phyloP scores from a whole-genome alignment of 1,284 basidiomycete species.

The Ceraceosorus guamensis region DNA sequence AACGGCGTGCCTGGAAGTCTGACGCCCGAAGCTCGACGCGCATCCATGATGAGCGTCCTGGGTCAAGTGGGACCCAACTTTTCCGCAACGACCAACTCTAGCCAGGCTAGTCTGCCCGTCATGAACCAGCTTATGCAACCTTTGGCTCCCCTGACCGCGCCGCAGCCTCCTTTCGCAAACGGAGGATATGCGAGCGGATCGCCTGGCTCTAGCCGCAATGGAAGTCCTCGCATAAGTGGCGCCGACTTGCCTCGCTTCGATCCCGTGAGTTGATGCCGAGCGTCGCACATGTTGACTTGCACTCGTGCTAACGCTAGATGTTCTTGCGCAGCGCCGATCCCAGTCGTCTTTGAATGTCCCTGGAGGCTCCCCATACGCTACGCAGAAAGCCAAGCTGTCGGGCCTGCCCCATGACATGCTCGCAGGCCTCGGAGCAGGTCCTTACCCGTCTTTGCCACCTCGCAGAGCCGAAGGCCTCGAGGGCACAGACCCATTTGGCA shows the following conservation, averaged over 20 bases:
- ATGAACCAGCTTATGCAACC: not conserved
- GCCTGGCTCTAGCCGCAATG: not conserved
- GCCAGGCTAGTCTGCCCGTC: not conserved
- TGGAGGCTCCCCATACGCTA: not conserved
- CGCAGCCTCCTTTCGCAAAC: constrained; percentile 5
- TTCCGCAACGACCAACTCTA: too few species aligned
- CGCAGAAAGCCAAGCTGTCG: constrained; percentile 8
- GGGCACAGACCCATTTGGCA: constrained; percentile 25
- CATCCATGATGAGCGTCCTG: constrained; percentile 8
- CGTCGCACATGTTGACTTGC: not conserved
- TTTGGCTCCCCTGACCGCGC: not conserved
- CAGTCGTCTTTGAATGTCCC: constrained; percentile 1
- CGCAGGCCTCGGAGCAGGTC: constrained; percentile 28
- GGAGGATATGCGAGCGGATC: not conserved
- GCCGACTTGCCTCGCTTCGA: constrained; percentile 1
- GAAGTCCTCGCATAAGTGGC: not conserved
- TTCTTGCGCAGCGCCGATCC: not conserved
- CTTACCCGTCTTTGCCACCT: constrained; percentile 22
- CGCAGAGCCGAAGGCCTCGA: constrained; percentile 7
- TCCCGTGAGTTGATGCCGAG: not conserved
- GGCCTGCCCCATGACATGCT: constrained; percentile 27
- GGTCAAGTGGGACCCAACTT: not conserved
- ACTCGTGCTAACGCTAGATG: constrained; percentile 2
- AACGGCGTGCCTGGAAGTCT: not conserved
- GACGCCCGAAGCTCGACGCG: constrained; percentile 2